Conservation (phyloP, 345 rosid genomes). For the Sisymbrium irio region DNA sequence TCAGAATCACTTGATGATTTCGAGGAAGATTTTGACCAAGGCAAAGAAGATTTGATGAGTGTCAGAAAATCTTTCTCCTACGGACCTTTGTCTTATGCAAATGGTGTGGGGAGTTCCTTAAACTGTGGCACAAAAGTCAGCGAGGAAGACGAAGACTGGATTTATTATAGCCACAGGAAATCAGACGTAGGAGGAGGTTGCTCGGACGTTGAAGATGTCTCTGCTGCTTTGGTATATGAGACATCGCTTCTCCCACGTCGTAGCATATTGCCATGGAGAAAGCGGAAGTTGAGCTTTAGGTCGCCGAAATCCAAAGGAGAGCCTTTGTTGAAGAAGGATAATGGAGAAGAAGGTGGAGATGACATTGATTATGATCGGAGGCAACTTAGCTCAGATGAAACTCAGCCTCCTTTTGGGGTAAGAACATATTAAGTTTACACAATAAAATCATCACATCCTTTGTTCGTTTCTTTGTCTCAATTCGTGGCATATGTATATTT, state of each 20-base stretch:
- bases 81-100: constrained; percentile 51
- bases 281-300: constrained; percentile 47
- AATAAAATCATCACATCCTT: not conserved
- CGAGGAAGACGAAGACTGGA: constrained; percentile 52
- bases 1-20: constrained; percentile 47
- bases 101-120: constrained; percentile 38
- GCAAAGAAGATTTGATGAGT: constrained; percentile 33
- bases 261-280: constrained; percentile 57
- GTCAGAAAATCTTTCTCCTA: constrained; percentile 41
- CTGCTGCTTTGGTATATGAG: constrained; percentile 32
- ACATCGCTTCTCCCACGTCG: constrained; percentile 36
- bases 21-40: constrained; percentile 29
- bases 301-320: constrained; percentile 53
- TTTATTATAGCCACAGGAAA: constrained; percentile 45
- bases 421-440: constrained; percentile 13
- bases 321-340: constrained; percentile 49
- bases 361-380: constrained; percentile 62
- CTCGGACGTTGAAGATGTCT: constrained; percentile 33
- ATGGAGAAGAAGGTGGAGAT: constrained; percentile 62
- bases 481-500: not conserved
- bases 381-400: constrained; percentile 64
- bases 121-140: constrained; percentile 21
- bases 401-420: constrained; percentile 35
- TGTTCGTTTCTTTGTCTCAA: not conserved
- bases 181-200: constrained; percentile 36